Base-by-base conservation (phyloP, 176 grass and related monocot genomes). In the Leersia perrieri region DNA sequence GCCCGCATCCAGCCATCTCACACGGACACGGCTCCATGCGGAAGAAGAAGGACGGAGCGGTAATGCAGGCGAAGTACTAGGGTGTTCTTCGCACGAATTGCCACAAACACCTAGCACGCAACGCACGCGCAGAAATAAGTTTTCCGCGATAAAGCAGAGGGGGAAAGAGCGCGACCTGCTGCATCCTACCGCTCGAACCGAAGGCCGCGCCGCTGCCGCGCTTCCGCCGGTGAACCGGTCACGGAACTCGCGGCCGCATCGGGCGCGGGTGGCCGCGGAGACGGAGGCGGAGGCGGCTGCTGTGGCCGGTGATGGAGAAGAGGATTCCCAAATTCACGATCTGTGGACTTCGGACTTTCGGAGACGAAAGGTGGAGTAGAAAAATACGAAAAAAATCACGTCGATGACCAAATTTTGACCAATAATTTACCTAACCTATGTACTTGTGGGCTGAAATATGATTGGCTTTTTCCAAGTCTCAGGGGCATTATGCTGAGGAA, bases 61-160 rank as follows among this genome's bases (percentile, higher is more conserved):
- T 35, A 9, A 5, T 39, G 65, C 65, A n/a, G 45, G n/a, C 11
- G 10, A 74, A 16, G 58, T 35, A 49, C 25, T 31, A 11, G 1
- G 6, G 4, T 29, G 26, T 32, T 49, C 55, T 32, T 57, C 33
- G 26, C 65, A 81, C 57, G 73, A 79, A 70, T 87, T 87, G 82
- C 55, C 26, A 9, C 85, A 9, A 87, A 77, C 73, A 87, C 55
- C 41, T 87, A 31, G 26, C 72, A 23, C 51, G 15, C 18, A 14
- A n/a, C 41, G 53, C 28, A 22, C 38, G 32, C 75, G 1, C 36
- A n/a, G n/a, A 45, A 64, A 15, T 3, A 8, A 30, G 25, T 32
- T 26, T 30, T 63, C 16, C n/a, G 18, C 29, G 63, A 39, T 9
- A 51, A 26, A 64, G 15, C 6, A 29, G 18, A 33, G 1, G 22